Percentiles rank a stretch among this genome's conserved stretches.
phyloP scores from a whole-genome alignment of 2,329 filamentous ascomycete species.

The Verticillium zaregamsianum region DNA sequence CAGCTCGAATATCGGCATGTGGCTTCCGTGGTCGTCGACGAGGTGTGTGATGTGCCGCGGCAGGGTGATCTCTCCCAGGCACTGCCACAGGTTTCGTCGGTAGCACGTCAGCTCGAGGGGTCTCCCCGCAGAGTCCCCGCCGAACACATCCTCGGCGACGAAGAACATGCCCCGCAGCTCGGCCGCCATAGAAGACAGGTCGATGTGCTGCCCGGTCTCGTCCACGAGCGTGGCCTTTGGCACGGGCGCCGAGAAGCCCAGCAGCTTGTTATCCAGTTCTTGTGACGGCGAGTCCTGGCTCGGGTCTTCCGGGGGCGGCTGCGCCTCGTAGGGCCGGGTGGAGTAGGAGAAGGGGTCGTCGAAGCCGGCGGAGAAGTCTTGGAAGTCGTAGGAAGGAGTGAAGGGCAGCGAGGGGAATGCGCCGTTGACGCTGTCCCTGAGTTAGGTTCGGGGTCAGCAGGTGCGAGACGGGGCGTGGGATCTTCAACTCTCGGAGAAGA shows the following conservation, averaged over 20 bases:
- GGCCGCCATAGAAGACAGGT: constrained; percentile 60
- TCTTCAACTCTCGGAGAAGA: constrained; percentile 8
- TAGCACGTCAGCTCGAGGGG: constrained; percentile 90
- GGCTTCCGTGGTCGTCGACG: constrained; percentile 69
- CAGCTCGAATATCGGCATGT: constrained; percentile 71
- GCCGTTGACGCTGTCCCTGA: constrained; percentile 38
- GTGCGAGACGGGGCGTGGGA: neutral
- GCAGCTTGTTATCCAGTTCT: constrained; percentile 64
- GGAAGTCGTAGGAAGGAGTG: constrained; percentile 57
- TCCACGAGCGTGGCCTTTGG: constrained; percentile 61
- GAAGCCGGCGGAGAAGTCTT: constrained; percentile 56
- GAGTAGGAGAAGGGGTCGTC: constrained; percentile 63
- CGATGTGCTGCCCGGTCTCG: constrained; percentile 58
- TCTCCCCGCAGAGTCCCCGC: constrained; percentile 50
- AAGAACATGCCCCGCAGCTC: constrained; percentile 89
- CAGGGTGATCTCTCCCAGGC: constrained; percentile 79
- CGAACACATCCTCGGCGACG: constrained; percentile 75
- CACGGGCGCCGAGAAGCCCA: constrained; percentile 66
- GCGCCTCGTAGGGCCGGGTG: constrained; percentile 40
- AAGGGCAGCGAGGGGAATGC: constrained; percentile 44
- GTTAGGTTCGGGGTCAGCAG: neutral
- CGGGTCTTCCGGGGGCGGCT: constrained; percentile 37
- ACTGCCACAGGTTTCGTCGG: constrained; percentile 90
- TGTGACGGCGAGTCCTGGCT: constrained; percentile 46
- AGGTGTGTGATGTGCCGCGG: constrained; percentile 69